phyloP scores from a whole-genome alignment of 257 asterid genomes.

The Asclepias syriaca region DNA sequence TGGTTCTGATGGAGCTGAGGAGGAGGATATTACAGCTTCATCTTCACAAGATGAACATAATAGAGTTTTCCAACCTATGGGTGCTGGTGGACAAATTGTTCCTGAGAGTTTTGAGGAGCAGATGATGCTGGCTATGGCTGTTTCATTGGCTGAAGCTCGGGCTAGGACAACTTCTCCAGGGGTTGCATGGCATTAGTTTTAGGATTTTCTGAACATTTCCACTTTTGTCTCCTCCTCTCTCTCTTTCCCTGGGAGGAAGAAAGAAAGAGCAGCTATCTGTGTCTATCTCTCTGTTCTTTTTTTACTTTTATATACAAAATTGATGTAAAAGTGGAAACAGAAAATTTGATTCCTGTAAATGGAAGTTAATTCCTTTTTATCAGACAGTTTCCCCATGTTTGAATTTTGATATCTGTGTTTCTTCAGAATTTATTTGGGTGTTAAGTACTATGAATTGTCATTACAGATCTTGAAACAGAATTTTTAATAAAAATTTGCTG shows the following conservation, averaged over 20 bases:
- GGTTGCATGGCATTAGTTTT: conserved; percentile 56
- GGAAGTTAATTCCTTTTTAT: neutral
- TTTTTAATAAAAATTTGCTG: no score
- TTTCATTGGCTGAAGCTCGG: conserved; percentile 88
- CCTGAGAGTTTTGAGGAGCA: conserved; percentile 97
- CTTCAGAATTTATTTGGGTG: neutral
- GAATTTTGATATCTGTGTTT: neutral
- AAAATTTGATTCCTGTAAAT: neutral
- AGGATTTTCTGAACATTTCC: conserved; percentile 17
- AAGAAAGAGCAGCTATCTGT: no score
- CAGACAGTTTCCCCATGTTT: neutral
- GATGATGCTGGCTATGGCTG: conserved; percentile 75
- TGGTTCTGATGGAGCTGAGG: conserved; percentile 55
- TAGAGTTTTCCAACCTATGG: conserved; percentile 30
- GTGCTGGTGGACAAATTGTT: conserved; percentile 31
- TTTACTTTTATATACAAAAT: neutral
- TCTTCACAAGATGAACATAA: conserved; percentile 42
- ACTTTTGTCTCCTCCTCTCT: neutral
- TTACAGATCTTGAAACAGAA: no score
- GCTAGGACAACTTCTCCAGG: conserved; percentile 55
- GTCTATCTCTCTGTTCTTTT: neutral
- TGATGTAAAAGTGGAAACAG: neutral
- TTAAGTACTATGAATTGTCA: no score
- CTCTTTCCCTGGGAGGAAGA: neutral
- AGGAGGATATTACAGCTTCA: conserved; percentile 23